Percentiles rank a stretch among this genome's conserved stretches.
Conservation (phyloP, 352 stramenopile genomes). For the Globisporangium spinosum region DNA sequence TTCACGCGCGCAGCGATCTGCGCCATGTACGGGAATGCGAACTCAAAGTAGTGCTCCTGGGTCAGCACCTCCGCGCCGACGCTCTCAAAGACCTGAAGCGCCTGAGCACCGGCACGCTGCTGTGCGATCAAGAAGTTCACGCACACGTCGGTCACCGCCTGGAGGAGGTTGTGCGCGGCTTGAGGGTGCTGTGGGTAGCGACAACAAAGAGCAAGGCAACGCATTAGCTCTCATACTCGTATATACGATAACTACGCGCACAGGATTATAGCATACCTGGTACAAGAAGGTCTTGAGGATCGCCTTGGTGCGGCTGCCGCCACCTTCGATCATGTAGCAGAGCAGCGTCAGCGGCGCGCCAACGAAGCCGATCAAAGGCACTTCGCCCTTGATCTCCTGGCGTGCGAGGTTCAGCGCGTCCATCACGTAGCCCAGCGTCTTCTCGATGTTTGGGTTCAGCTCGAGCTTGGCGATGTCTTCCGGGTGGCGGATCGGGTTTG, state of each 20-base stretch:
- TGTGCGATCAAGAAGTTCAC: conserved; percentile 95
- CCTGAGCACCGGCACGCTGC: conserved; percentile 92
- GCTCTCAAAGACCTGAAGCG: conserved; percentile 96
- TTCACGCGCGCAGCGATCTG: conserved; percentile 81
- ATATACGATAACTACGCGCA: background rate
- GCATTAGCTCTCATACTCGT: background rate
- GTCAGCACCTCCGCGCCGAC: conserved; percentile 94
- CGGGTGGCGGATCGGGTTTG: conserved; percentile 69
- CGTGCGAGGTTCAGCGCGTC: conserved; percentile 93
- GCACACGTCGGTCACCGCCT: conserved; percentile 93
- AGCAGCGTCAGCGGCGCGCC: conserved; percentile 96
- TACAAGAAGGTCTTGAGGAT: conserved; percentile 95
- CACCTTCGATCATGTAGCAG: conserved; percentile 98
- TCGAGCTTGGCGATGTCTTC: conserved; percentile 90
- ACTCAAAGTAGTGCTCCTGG: conserved; percentile 93
- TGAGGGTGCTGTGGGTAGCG: conserved; percentile 70
- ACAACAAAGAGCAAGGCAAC: background rate
- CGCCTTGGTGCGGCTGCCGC: conserved; percentile 93
- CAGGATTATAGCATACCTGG: conserved; percentile 1
- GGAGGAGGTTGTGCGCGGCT: conserved; percentile 88
- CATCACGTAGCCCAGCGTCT: conserved; percentile 94
- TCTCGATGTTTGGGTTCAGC: conserved; percentile 87
- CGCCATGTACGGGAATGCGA: conserved; percentile 91
- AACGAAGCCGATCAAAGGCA: conserved; percentile 98
- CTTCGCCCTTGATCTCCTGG: conserved; percentile 85